These are phyloP conservation scores for Neospermospora avenae DNA, from an alignment of 2,329 filamentous ascomycete genomes.

Conservation along the genomic window DNA sequence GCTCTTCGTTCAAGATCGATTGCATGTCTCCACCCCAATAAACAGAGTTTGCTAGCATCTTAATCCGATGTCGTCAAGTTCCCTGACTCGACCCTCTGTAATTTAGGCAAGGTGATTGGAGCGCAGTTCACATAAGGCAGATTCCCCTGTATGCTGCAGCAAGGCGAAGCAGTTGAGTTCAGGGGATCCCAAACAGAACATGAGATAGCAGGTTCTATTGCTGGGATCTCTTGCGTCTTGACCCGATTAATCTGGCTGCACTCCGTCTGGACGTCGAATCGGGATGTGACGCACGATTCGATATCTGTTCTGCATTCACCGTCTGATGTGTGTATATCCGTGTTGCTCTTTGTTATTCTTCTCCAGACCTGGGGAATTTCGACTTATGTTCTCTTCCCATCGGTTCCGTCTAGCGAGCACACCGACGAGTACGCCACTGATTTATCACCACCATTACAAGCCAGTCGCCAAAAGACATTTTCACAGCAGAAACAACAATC, in stretches of 20 bases:
- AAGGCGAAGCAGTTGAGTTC: background rate
- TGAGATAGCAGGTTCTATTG: background rate
- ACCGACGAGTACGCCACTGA: background rate
- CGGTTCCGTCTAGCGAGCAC: background rate
- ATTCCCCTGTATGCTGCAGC: background rate
- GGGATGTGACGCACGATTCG: background rate
- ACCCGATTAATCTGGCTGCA: background rate
- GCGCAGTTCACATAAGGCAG: background rate
- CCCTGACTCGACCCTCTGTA: background rate
- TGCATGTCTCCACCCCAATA: background rate
- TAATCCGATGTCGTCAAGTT: background rate
- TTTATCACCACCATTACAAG: background rate
- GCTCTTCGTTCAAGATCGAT: background rate
- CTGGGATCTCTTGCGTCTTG: background rate
- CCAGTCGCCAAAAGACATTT: background rate
- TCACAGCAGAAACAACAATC: background rate
- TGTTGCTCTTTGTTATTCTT: background rate
- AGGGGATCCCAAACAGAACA: background rate
- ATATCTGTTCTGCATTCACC: background rate
- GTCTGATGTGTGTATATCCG: background rate
- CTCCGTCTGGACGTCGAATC: background rate
- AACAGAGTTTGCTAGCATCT: background rate
- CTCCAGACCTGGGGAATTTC: background rate
- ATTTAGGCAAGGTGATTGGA: background rate
- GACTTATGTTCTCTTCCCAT: background rate